These are phyloP conservation scores for Colletotrichum tropicale DNA, from an alignment of 2,329 filamentous ascomycete genomes.

Conservation along the genomic window DNA sequence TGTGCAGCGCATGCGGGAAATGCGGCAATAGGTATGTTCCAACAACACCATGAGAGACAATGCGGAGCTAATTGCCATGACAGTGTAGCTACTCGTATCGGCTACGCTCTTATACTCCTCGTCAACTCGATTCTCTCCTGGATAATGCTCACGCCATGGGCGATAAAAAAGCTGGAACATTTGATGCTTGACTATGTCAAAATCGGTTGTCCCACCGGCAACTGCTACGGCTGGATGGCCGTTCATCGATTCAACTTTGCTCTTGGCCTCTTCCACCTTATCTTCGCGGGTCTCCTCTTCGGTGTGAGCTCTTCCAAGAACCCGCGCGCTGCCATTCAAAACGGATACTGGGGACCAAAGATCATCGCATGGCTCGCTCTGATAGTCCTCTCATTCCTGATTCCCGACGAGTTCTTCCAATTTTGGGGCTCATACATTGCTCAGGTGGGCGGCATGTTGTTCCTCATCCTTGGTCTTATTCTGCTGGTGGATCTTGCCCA, in stretches of 20 bases:
- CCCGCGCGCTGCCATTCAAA: conserved; percentile 86
- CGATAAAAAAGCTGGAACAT: conserved; percentile 92
- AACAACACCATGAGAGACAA: background rate
- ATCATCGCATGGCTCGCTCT: conserved; percentile 86
- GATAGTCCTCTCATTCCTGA: conserved; percentile 91
- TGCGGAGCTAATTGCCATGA: conserved; percentile 13
- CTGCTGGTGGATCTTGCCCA: conserved; percentile 94
- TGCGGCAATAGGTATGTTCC: conserved; percentile 85
- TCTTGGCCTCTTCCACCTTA: conserved; percentile 89
- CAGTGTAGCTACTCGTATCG: conserved; percentile 95
- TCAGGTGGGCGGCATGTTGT: conserved; percentile 86
- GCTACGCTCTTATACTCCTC: conserved; percentile 91
- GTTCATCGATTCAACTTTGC: conserved; percentile 98
- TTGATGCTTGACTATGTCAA: conserved; percentile 95
- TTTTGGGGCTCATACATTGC: conserved; percentile 96
- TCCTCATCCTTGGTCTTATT: conserved; percentile 90
- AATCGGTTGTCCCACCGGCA: conserved; percentile 87
- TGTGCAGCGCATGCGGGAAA: conserved; percentile 95
- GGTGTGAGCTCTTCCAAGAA: conserved; percentile 89
- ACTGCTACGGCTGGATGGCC: conserved; percentile 94
- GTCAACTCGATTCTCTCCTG: conserved; percentile 97
- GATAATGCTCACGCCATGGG: conserved; percentile 99
- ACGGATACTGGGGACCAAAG: conserved; percentile 99
- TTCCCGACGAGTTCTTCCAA: conserved; percentile 93
- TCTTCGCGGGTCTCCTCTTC: conserved; percentile 83